phyloP scores from a whole-genome alignment of 140 eudicot species.

The Ambrosia hybrid region DNA sequence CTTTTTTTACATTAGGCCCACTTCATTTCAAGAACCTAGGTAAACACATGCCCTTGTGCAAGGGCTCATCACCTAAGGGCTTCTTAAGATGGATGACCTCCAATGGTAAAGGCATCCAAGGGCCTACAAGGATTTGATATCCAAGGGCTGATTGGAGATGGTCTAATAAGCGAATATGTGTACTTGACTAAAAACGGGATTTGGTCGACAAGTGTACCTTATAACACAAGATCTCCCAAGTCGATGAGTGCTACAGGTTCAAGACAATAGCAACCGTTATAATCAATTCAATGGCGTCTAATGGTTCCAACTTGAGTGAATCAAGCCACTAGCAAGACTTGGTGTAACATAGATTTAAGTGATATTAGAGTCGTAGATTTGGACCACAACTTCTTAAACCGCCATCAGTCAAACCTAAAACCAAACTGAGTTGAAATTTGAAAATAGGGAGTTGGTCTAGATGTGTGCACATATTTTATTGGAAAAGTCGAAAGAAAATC shows the following conservation, averaged over 20 bases:
- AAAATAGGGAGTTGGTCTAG: neutral
- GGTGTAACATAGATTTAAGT: neutral
- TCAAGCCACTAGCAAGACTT: neutral
- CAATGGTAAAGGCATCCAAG: no score
- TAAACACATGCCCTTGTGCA: no score
- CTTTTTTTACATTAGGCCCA: no score
- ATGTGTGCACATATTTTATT: neutral
- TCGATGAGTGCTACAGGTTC: neutral
- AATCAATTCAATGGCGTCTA: no score
- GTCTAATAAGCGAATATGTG: no score
- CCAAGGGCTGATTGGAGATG: no score
- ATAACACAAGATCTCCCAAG: conserved; percentile 1
- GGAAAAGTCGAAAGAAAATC: neutral
- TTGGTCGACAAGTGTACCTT: neutral
- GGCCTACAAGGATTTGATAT: no score
- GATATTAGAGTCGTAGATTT: neutral
- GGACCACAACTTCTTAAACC: neutral
- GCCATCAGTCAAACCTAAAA: neutral
- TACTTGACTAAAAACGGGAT: neutral
- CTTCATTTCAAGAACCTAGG: no score
- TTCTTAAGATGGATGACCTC: no score
- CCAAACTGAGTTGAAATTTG: neutral
- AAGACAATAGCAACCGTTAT: no score
- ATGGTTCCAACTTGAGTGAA: neutral
- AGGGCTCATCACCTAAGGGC: no score